These are phyloP conservation scores for Lachnellula subtilissima DNA, from an alignment of 2,329 filamentous ascomycete genomes.

Conservation along the genomic window DNA sequence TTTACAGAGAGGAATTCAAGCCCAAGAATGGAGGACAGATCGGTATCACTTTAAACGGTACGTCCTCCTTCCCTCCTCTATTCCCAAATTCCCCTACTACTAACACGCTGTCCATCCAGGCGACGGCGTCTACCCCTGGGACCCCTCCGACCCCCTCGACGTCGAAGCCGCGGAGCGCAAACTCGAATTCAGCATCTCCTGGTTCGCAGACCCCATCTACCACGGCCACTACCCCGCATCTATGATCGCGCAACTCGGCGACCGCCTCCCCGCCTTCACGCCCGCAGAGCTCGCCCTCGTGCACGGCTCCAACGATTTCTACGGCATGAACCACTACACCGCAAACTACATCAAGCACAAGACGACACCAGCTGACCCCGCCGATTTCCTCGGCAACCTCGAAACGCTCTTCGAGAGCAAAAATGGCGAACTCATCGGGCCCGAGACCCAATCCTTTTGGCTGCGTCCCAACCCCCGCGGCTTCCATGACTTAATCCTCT, in stretches of 20 bases:
- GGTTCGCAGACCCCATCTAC: constrained; percentile 88
- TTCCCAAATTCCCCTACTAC: neutral
- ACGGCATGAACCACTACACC: constrained; percentile 93
- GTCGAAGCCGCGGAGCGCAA: constrained; percentile 73
- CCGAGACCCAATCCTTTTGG: constrained; percentile 80
- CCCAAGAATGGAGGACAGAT: constrained; percentile 67
- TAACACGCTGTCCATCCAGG: constrained; percentile 38
- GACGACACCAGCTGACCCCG: constrained; percentile 51
- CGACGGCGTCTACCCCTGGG: constrained; percentile 79
- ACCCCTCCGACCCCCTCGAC: constrained; percentile 68
- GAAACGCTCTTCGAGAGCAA: constrained; percentile 69
- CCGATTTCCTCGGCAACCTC: constrained; percentile 72
- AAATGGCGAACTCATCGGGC: constrained; percentile 67
- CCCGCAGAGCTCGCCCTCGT: constrained; percentile 68
- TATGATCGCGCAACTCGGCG: constrained; percentile 76
- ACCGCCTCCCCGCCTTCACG: constrained; percentile 70
- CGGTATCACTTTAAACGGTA: constrained; percentile 81
- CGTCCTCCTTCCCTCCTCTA: constrained; percentile 16
- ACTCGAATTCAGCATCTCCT: constrained; percentile 80
- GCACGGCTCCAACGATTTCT: constrained; percentile 85
- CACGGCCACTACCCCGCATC: constrained; percentile 77
- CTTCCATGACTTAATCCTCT: constrained; percentile 72
- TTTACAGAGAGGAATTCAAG: constrained; percentile 80
- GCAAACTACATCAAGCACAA: constrained; percentile 80
- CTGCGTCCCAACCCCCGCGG: constrained; percentile 69